These are phyloP conservation scores for Talaromyces pinophilus DNA, from an alignment of 2,329 filamentous ascomycete genomes.

Conservation along the genomic window DNA sequence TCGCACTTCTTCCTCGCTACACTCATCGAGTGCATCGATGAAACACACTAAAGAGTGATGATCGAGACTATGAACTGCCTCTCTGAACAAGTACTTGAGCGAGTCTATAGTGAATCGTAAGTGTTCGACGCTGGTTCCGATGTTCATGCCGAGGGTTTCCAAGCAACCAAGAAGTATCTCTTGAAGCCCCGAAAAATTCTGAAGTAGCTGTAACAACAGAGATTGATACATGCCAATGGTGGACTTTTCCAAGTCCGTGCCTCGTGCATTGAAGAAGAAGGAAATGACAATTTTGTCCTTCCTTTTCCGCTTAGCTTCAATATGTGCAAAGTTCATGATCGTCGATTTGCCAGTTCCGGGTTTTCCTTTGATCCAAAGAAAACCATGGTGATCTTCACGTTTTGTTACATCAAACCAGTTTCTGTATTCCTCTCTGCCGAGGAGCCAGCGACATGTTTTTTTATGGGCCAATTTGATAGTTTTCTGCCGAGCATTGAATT, in stretches of 20 bases:
- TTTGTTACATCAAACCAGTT: conserved; percentile 40
- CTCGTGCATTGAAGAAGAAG: conserved; percentile 37
- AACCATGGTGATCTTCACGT: conserved; percentile 29
- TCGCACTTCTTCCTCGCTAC: conserved; percentile 40
- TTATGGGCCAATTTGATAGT: conserved; percentile 5
- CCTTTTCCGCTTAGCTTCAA: conserved; percentile 17
- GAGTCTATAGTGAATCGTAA: not conserved
- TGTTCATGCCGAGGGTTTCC: not conserved
- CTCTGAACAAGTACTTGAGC: conserved; percentile 3
- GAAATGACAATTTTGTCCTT: conserved; percentile 21
- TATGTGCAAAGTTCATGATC: conserved; percentile 34
- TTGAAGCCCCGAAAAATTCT: conserved; percentile 28
- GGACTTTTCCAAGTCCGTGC: conserved; percentile 29
- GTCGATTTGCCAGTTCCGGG: conserved; percentile 42
- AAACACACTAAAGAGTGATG: conserved; percentile 35
- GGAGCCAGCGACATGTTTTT: conserved; percentile 20
- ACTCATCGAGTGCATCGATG: conserved; percentile 53
- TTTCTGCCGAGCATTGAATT: not conserved
- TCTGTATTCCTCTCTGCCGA: conserved; percentile 5
- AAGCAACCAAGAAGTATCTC: not conserved
- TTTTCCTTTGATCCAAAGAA: conserved; percentile 46
- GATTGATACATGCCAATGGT: conserved; percentile 34
- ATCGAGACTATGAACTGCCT: conserved; percentile 24
- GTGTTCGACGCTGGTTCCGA: too few species aligned
- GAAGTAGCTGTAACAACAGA: conserved; percentile 32